Evolutionary conservation across 345 rosid genomes (phyloP).

Genomic region (Citrus glauca): DNA sequence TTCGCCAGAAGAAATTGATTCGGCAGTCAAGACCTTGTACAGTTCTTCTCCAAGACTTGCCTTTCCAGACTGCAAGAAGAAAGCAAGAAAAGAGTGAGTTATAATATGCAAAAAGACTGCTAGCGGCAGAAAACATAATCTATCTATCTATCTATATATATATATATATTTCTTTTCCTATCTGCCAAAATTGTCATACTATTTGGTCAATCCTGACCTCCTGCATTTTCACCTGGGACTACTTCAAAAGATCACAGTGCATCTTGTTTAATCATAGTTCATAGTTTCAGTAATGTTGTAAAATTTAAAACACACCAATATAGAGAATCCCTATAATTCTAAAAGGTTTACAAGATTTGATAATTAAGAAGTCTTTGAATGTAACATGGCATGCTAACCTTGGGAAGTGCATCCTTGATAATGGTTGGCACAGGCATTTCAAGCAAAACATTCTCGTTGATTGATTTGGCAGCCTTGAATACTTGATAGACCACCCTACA

Average conservation of each 20-base stretch:
- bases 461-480: constrained; percentile 88
- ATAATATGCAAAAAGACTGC: neutral
- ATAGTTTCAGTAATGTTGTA: neutral
- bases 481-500: constrained; percentile 77
- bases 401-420: constrained; percentile 74
- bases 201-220: neutral
- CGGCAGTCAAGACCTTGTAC: constrained; percentile 49
- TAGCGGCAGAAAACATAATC: neutral
- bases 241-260: neutral
- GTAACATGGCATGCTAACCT: constrained; percentile 41
- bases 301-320: neutral
- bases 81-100: neutral
- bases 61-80: constrained; percentile 68
- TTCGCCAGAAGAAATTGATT: constrained; percentile 44
- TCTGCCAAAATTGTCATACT: neutral
- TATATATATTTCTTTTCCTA: no score
- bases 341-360: neutral
- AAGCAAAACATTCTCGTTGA: constrained; percentile 71
- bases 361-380: neutral
- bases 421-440: constrained; percentile 83
- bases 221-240: neutral
- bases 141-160: neutral
- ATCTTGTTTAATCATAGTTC: neutral
- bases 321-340: neutral
- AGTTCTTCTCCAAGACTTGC: constrained; percentile 77